Evolutionary conservation across 257 asterid species (phyloP).

Genomic region (Galeopsis tetrahit): DNA sequence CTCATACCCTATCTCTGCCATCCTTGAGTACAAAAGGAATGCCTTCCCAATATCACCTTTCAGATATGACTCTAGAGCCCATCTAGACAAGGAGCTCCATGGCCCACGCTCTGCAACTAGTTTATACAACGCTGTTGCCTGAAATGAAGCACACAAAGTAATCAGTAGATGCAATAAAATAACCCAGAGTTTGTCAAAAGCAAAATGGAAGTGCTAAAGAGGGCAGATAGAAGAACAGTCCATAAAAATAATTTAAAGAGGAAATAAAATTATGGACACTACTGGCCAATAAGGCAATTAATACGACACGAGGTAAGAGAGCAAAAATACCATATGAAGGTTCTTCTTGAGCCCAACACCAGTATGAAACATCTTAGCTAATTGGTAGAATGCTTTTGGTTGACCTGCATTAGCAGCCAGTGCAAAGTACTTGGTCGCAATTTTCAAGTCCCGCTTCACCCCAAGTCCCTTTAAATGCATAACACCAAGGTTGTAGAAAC

Average conservation of each 20-base stretch:
- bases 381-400: conserved; percentile 95
- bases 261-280: background rate
- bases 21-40: conserved; percentile 84
- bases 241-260: background rate
- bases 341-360: conserved; percentile 94
- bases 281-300: background rate
- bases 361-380: conserved; percentile 96
- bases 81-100: conserved; percentile 98
- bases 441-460: conserved; percentile 81
- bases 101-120: conserved; percentile 99
- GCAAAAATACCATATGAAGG: conserved; percentile 63
- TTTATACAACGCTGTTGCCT: conserved; percentile 95
- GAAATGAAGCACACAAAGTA: conserved; percentile 20
- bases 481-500: conserved; percentile 95
- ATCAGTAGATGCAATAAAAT: conserved; percentile 25
- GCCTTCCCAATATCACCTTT: conserved; percentile 92
- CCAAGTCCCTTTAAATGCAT: conserved; percentile 88
- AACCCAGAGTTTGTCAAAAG: conserved; percentile 1
- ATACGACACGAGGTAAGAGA: background rate
- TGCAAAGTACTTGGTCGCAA: conserved; percentile 68
- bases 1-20: conserved; percentile 99
- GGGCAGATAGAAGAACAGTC: background rate
- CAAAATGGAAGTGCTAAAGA: background rate
- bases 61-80: conserved; percentile 95
- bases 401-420: conserved; percentile 86